Evolutionary conservation across 1,284 basidiomycete species (phyloP).

Genomic region (Irpex sp.): DNA sequence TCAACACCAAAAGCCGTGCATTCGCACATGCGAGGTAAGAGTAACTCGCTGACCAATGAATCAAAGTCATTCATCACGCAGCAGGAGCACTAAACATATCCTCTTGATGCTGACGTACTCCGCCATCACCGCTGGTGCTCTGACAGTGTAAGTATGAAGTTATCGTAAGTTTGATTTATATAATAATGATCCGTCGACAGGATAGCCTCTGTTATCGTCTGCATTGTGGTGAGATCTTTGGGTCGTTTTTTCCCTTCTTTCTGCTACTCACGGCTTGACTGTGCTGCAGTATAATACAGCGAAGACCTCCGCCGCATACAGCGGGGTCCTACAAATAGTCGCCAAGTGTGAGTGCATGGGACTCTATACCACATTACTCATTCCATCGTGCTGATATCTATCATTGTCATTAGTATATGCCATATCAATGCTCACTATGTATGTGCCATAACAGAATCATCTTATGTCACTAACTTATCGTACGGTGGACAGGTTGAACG

Average conservation of each 20-base stretch:
- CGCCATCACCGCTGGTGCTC: not conserved
- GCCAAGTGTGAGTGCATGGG: not conserved
- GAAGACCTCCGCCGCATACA: not conserved
- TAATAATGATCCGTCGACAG: not conserved
- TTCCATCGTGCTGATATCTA: not conserved
- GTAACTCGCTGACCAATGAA: too few species aligned
- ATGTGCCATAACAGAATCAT: not conserved
- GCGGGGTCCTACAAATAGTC: not conserved
- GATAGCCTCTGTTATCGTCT: not conserved
- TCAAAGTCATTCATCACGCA: too few species aligned
- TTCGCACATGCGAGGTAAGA: not conserved
- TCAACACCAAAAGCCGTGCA: not conserved
- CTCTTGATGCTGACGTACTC: not conserved
- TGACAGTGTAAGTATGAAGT: not conserved
- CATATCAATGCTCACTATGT: not conserved
- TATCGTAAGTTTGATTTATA: not conserved
- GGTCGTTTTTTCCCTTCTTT: too few species aligned
- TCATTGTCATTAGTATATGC: not conserved
- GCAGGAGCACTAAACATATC: not conserved
- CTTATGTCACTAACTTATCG: not conserved
- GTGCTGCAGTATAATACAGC: not conserved
- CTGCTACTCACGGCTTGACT: too few species aligned
- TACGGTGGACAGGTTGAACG: not conserved
- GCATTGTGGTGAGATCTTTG: not conserved
- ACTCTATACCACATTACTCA: not conserved